Evolutionary conservation across 2,329 filamentous ascomycete genomes (phyloP), one percentile per base, ranked within the genome.

Genomic region (Sordariomycetes sp.): DNA sequence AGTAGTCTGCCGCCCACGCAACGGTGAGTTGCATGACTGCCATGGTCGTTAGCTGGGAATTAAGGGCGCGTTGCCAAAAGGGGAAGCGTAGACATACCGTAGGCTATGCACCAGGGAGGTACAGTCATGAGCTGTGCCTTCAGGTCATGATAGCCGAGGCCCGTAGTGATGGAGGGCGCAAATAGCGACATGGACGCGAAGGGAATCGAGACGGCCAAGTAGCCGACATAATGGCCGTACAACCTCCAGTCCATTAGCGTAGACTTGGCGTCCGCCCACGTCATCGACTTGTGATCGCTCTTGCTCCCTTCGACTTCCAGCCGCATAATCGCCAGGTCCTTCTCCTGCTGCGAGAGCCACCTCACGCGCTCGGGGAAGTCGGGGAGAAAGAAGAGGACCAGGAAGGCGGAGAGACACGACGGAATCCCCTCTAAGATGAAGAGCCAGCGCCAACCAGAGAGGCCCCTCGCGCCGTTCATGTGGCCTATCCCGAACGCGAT

Each of bases 401-500:
- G 66, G 20, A 86, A 64, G 3, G 84, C 85, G 10, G 67, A 87
- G 0, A 88, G 13, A 7, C 86, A 75, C 0, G 86, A 89, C 0
- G 78, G 77, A 8, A 87, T 72, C 6, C 86, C 86, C 68, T 85
- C 81, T 39, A 85, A 70, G 59, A 84, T 76, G 62, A 81, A 81
- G 34, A 81, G 75, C 80, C 75, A 72, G 28, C 86, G 75, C 87
- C 87, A 90, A 10, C 82, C 87, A 2, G 77, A 73, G 24, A 84
- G 73, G 2, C 85, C 85, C 0, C 71, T 68, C 1, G 79, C 68
- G 7, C 79, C 77, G 62, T 89, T 82, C 80, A 90, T 86, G 64
- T 85, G 82, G 0, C 84, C 84, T 60, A 90, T 85, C 1, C 76
- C 85, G 60, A 85, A 89, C 0, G 87, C 87, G 10, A 90, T 78